Conservation (phyloP, 2,329 filamentous ascomycete genomes). For the Colletotrichum sp. region DNA sequence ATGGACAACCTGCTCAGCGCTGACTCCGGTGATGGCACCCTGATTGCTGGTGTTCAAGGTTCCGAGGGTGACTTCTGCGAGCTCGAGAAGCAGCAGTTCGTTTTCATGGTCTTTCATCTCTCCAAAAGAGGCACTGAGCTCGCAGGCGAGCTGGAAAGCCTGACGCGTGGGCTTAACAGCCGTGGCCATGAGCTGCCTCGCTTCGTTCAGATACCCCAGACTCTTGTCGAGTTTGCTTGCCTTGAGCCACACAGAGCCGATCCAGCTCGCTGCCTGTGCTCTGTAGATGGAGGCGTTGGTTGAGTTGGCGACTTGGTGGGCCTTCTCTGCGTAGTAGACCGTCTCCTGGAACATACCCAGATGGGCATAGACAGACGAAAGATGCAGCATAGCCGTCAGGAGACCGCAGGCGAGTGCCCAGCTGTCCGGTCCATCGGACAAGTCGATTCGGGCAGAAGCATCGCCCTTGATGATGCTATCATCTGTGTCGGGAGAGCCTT, state of each 20-base stretch:
- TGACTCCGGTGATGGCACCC: neutral
- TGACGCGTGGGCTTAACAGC: conserved; percentile 47
- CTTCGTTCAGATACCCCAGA: conserved; percentile 56
- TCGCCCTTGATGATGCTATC: neutral
- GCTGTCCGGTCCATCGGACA: conserved; percentile 61
- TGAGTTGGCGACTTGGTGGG: conserved; percentile 75
- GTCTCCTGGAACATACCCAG: conserved; percentile 89
- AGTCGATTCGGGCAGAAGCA: conserved; percentile 45
- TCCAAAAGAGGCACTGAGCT: conserved; percentile 62
- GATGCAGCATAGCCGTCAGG: conserved; percentile 72
- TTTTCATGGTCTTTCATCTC: conserved; percentile 49
- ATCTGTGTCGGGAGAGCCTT: neutral
- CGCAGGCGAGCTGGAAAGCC: conserved; percentile 54
- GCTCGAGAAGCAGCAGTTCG: conserved; percentile 47
- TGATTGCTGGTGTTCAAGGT: conserved; percentile 5
- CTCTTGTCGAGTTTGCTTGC: conserved; percentile 66
- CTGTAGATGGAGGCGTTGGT: conserved; percentile 66
- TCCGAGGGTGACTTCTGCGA: conserved; percentile 51
- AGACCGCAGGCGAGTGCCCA: conserved; percentile 82
- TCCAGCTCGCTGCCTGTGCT: conserved; percentile 59
- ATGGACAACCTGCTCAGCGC: conserved; percentile 36
- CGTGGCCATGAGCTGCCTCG: conserved; percentile 52
- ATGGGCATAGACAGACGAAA: conserved; percentile 81
- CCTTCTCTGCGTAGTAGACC: conserved; percentile 85
- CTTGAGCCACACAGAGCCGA: conserved; percentile 59